Evolutionary conservation across 306 rosid genomes (phyloP), one percentile per base, ranked within the genome.

Genomic region (Lupinus albus): DNA sequence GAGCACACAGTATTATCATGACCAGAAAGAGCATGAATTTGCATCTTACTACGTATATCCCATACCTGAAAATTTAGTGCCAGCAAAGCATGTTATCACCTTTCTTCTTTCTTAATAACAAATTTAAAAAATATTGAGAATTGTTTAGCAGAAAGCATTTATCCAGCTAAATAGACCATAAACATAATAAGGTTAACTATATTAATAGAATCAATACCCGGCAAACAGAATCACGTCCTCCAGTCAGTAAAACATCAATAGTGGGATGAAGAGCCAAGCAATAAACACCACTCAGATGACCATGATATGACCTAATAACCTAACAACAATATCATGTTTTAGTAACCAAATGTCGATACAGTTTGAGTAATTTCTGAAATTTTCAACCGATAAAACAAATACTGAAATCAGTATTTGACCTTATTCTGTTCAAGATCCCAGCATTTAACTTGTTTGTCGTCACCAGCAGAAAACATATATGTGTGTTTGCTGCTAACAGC

Each of bases 391-490:
- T 39, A 46, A 52, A 71, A 45, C 30, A 32, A 69, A 30, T n/a
- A 38, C 12, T 50, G 8, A 66, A 54, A 32, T 60, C 15, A 39
- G 20, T 32, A 59, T 55, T 68, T 60, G 63, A 93, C 99, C 91
- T 93, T 93, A 71, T 93, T 93, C 86, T 93, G 99, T 61, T 93
- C 99, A 70, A 93, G 97, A 79, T 93, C 99, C 99, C 99, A 93
- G 78, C 99, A 93, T 88, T 93, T 93, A 41, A 93, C 99, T 86
- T 84, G 97, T 61, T 93, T 93, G 73, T 93, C 99, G 8, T 93
- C 99, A 68, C 99, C 99, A 39, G 97, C 97, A 78, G 99, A 93
- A 65, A 93, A 93, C 99, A 93, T 93, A 76, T 90, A 90, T 5
- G 99, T 93, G 76, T 93, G 99, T 66, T 73, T 93, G 77, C 41